These are phyloP conservation scores for Penicillium silybi DNA, from an alignment of 495 filamentous ascomycete genomes.

Conservation along the genomic window DNA sequence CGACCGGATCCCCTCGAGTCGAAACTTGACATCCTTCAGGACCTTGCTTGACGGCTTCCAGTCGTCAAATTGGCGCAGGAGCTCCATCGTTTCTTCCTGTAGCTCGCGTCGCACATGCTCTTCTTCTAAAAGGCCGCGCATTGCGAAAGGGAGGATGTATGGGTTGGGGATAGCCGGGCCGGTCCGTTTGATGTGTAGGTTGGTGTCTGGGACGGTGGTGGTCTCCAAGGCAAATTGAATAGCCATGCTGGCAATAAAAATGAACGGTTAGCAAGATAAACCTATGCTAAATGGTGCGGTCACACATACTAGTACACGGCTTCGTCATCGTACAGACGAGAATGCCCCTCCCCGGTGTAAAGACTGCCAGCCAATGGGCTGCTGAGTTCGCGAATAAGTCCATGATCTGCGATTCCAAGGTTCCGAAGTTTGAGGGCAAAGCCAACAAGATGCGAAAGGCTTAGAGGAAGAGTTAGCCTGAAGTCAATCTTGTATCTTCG, in stretches of 20 bases:
- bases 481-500: not conserved
- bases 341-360: constrained; percentile 90
- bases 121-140: constrained; percentile 89
- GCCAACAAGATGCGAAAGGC: constrained; percentile 83
- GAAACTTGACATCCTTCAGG: constrained; percentile 92
- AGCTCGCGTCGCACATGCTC: constrained; percentile 82
- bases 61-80: constrained; percentile 84
- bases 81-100: constrained; percentile 67
- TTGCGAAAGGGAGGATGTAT: constrained; percentile 88
- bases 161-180: constrained; percentile 62
- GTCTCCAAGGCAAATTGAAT: constrained; percentile 85
- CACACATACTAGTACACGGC: constrained; percentile 77
- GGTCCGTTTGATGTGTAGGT: constrained; percentile 50
- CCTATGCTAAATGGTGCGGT: not conserved
- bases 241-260: constrained; percentile 55
- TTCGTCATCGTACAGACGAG: constrained; percentile 83
- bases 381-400: constrained; percentile 86
- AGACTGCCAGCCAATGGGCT: constrained; percentile 84
- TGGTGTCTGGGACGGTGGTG: constrained; percentile 53
- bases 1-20: constrained; percentile 85
- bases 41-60: constrained; percentile 90
- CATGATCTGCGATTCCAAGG: constrained; percentile 86
- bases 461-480: constrained; percentile 21
- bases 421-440: constrained; percentile 93
- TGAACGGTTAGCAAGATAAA: constrained; percentile 11